These are phyloP conservation scores for Ascochyta koolunga DNA, from an alignment of 2,329 filamentous ascomycete genomes.

Conservation along the genomic window DNA sequence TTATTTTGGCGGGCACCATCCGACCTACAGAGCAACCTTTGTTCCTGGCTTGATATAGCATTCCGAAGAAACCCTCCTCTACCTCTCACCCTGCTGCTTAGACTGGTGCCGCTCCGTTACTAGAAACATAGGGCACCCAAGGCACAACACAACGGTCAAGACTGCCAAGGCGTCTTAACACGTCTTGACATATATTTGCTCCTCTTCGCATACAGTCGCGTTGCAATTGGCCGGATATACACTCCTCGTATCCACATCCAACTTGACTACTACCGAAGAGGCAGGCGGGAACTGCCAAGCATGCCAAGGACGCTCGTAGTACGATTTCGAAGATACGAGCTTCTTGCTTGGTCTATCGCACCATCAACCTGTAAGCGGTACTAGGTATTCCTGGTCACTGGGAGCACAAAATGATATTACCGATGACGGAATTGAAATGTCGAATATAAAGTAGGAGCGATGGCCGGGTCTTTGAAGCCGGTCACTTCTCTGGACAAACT, in stretches of 20 bases:
- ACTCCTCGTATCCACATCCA: slow-evolving; percentile 13
- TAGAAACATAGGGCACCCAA: slow-evolving; percentile 20
- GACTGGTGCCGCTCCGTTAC: slow-evolving; percentile 8
- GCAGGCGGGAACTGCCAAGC: slow-evolving; percentile 26
- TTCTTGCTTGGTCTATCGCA: slow-evolving; percentile 16
- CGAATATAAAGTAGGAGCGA: slow-evolving; percentile 19
- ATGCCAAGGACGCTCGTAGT: slow-evolving; percentile 13
- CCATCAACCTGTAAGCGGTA: slow-evolving; percentile 16
- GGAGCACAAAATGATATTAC: slow-evolving; percentile 4
- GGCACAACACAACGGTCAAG: slow-evolving; percentile 20
- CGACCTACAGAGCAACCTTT: too few relatives aligned
- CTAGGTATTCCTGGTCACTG: slow-evolving; percentile 18
- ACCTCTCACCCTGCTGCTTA: neutral
- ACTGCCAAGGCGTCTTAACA: slow-evolving; percentile 36
- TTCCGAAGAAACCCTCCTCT: neutral
- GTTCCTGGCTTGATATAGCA: too few relatives aligned
- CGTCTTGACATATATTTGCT: slow-evolving; percentile 29
- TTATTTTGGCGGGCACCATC: too few relatives aligned
- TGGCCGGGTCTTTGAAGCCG: neutral
- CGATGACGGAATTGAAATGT: neutral
- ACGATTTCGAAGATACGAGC: slow-evolving; percentile 11
- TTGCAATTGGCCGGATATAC: slow-evolving; percentile 21
- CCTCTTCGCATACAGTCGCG: slow-evolving; percentile 16
- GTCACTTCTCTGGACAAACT: neutral
- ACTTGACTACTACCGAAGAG: slow-evolving; percentile 20